Percentiles rank a stretch among this genome's conserved stretches.
phyloP scores from a whole-genome alignment of 2,329 filamentous ascomycete genomes.

The Calonectria honghensis region DNA sequence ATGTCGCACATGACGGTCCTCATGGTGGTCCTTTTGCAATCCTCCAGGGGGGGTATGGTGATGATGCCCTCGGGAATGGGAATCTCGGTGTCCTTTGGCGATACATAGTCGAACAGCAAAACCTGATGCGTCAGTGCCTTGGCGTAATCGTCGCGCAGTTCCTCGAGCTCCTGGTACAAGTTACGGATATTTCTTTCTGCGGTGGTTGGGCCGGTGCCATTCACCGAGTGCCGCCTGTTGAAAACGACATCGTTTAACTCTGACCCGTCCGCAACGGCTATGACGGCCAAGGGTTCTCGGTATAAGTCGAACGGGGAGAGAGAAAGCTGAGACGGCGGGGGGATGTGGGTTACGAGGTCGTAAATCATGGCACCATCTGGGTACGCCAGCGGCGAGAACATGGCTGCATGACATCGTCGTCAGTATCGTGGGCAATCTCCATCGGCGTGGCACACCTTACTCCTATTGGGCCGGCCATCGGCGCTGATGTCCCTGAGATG shows the following conservation, averaged over 20 bases:
- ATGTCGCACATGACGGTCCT: constrained; percentile 88
- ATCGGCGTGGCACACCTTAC: constrained; percentile 67
- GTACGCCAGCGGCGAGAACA: constrained; percentile 94
- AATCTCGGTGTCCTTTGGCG: constrained; percentile 67
- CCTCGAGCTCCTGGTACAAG: constrained; percentile 81
- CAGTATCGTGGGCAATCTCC: constrained; percentile 41
- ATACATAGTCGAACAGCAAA: constrained; percentile 84
- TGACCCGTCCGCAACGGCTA: constrained; percentile 88
- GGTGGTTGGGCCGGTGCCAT: constrained; percentile 69
- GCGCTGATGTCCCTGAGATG: constrained; percentile 90
- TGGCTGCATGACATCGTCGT: constrained; percentile 73
- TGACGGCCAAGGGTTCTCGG: constrained; percentile 86
- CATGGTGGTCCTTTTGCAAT: constrained; percentile 85
- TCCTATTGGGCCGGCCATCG: constrained; percentile 89
- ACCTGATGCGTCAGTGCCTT: constrained; percentile 86
- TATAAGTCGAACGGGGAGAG: constrained; percentile 93
- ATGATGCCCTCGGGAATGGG: constrained; percentile 81
- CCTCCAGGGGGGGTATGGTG: constrained; percentile 80
- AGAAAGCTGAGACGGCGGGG: constrained; percentile 85
- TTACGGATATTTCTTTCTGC: constrained; percentile 75
- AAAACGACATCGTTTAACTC: constrained; percentile 77
- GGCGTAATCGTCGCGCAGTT: constrained; percentile 82
- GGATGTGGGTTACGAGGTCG: constrained; percentile 87
- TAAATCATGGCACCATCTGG: constrained; percentile 91
- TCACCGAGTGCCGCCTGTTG: constrained; percentile 72